Evolutionary conservation across 306 rosid species (phyloP), one percentile per base, ranked within the genome.

Genomic region (Argentina anserina): DNA sequence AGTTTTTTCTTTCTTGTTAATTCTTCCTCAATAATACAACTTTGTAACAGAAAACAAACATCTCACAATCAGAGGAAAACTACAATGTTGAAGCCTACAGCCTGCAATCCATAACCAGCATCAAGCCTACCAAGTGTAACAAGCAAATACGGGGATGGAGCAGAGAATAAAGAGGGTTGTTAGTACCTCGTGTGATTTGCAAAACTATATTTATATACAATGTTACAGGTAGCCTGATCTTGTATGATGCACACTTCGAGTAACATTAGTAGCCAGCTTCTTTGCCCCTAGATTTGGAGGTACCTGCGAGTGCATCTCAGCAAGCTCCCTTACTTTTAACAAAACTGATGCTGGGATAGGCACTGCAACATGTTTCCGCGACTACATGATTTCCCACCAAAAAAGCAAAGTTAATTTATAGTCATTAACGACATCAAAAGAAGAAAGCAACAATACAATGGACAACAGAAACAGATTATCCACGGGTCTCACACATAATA

Each of bases 291-390:
- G 75, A 78, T 79, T 88, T 61, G 87, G 74, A 67, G 96, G 92
- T 34, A 75, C 84, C 81, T 87, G 97, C 20, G 89, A 82, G 34
- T 91, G 92, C 95, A 81, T 75, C 87, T 84, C 89, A 1, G 99
- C 99, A 41, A 94, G 96, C 85, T 94, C 86, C 87, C 99, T 88
- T 52, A 94, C 96, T 33, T 86, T 85, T 7, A 83, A 68, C 81
- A 94, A 78, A 73, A 91, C 88, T 21, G 81, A 47, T 41, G 89
- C 92, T 0, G 99, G 99, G 64, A 94, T 91, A 2, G 97, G 92
- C 21, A 80, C 85, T 0, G 97, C 34, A 37, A 89, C 87, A 65
- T 88, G 88, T 87, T 94, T 94, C 83, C 97, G 89, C 3, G 88
- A 78, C 99, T 94, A 31, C 78, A 81, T 58, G 9, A 58, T 58